Evolutionary conservation across 1,284 basidiomycete genomes (phyloP), one percentile per base, ranked within the genome.

Genomic region (Hypsizygus ulmarius): DNA sequence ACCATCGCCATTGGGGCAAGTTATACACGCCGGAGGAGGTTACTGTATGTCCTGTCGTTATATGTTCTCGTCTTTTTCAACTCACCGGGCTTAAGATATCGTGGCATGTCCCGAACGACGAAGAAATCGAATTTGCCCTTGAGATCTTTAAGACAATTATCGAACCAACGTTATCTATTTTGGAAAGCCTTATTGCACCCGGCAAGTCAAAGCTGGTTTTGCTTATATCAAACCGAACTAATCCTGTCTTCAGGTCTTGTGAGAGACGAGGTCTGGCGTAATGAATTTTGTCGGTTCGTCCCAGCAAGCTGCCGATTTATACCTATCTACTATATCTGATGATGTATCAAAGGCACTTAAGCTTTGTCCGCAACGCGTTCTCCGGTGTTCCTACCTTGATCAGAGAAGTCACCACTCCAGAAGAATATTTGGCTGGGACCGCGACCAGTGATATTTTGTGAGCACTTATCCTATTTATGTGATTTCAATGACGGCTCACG

Each of bases 251-350:
- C 14, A 70, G 63, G 71, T 21, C 59, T 73, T 33, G 53, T 63
- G 10, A 73, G 79, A 12, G 81, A 87, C 63, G 74, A 77, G 16
- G 58, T 74, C 11, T 97, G 93, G 93, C 79, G 87, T 19, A 95
- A 93, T 65, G 90, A 95, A 58, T 94, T 95, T 61, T 96, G 93
- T 67, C 80, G 84, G 83, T 83, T 34, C 43, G 73, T 49, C 32
- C 39, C 27, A 21, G 47, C 18, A 27, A 12, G 39, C 19, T 29
- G 3, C 37, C 11, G n/a, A 10, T 30, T 2, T 12, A 25, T 6
- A 4, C 34, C 9, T 27, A 7, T 29, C 34, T 52, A 21, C 32
- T 16, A 16, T 36, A 10, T 43, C 19, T 38, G 35, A n/a, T 46
- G 34, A 41, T 27, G 15, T 38, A 10, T 11, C 16, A n/a, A 12